Evolutionary conservation across 495 filamentous ascomycete genomes (phyloP), one percentile per base, ranked within the genome.

Genomic region (Apiosordaria backusii): DNA sequence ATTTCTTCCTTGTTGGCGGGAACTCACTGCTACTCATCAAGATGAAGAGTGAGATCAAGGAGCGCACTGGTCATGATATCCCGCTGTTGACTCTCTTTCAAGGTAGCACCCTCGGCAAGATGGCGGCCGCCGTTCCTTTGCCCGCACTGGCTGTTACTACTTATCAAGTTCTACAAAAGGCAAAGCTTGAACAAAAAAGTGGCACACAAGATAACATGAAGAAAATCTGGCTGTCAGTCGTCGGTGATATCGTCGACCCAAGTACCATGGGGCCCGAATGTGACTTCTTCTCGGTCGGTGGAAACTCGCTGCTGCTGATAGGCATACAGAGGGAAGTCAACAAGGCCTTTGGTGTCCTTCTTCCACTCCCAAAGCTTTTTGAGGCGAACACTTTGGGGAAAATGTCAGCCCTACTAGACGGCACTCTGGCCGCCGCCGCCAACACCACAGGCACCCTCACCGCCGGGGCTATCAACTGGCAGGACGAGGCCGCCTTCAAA

Each of bases 1-100:
- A 75, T 45, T 76, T 76, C 63, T 75, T 76, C 69, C 57, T 61
- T 19, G 60, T 71, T 21, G 74, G 74, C 7, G 74, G 74, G 13
- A 76, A 70, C 65, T 76, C 74, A 7, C 26, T 75, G 15, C 62
- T 74, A 0, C 60, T 74, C 7, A 62, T 76, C 62, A 35, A 64
- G 4, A 35, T 76, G 1, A 71, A 67, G 27, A 50, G 18, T 22
- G 50, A n/a, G 19, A 63, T 69, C 15, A 62, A 35, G 7, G 26
- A 60, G n/a, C 35, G 21, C 0, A 62, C 57, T 24, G 40, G 60
- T 6, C 18, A 53, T 4, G 45, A 57, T 22, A 16, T 69, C 1
- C 60, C 66, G 0, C 50, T 71, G n/a, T 15, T 45, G 15, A 52
- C 60, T 22, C 66, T 75, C 4, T 71, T 71, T 25, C 21, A 71